Evolutionary conservation across 2,329 filamentous ascomycete genomes (phyloP).

Genomic region (Trichophyton schoenleinii): DNA sequence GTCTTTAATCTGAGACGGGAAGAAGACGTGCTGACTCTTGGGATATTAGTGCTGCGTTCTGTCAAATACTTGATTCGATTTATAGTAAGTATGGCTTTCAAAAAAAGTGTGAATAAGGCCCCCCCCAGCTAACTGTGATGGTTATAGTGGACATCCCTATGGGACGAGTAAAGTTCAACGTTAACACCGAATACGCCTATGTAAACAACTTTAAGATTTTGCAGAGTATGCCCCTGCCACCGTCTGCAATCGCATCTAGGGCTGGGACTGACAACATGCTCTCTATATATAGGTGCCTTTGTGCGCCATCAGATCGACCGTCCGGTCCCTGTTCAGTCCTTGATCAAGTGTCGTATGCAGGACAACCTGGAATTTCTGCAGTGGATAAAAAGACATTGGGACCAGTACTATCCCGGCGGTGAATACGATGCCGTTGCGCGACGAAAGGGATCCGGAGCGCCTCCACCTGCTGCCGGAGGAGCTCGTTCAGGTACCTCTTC

Average conservation of each 20-base stretch:
- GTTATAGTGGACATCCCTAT: conserved; percentile 70
- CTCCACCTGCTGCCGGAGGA: conserved; percentile 36
- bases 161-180: conserved; percentile 95
- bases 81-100: conserved; percentile 47
- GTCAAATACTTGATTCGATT: conserved; percentile 97
- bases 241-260: background rate
- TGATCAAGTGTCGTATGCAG: conserved; percentile 99
- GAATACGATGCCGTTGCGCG: conserved; percentile 86
- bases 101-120: background rate
- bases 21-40: background rate
- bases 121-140: background rate
- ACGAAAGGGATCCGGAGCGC: conserved; percentile 62
- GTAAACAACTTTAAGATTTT: conserved; percentile 97
- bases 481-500: conserved; percentile 38
- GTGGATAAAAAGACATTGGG: conserved; percentile 95
- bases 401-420: conserved; percentile 92
- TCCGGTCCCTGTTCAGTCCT: conserved; percentile 71
- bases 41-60: conserved; percentile 67
- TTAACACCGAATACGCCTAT: conserved; percentile 92
- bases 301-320: conserved; percentile 78
- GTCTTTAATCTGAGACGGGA: background rate
- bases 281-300: conserved; percentile 50
- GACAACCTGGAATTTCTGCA: conserved; percentile 98
- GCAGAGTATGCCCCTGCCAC: conserved; percentile 56
- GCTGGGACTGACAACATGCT: background rate